Evolutionary conservation across 306 rosid species (phyloP).

Genomic region (Quercus gilva): DNA sequence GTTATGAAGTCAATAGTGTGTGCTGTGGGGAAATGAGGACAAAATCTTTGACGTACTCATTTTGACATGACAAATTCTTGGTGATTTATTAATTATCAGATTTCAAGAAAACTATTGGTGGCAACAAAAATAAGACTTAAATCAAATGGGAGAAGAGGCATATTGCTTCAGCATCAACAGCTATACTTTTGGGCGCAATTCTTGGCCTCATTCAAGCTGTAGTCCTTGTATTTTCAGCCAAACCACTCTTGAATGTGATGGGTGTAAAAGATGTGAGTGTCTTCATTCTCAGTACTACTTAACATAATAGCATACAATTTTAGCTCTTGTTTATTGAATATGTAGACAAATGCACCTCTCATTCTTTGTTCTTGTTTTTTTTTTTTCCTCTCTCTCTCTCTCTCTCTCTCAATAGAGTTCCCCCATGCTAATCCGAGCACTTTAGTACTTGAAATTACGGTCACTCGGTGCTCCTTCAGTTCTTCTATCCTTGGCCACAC

Average conservation of each 20-base stretch:
- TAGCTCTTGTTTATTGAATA: background rate
- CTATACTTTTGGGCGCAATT: slow-evolving; percentile 74
- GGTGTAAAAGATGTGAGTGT: slow-evolving; percentile 74
- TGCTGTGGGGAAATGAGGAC: no score
- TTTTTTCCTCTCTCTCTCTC: background rate
- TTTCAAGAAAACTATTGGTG: slow-evolving; percentile 18
- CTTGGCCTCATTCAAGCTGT: slow-evolving; percentile 82
- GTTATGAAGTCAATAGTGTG: background rate
- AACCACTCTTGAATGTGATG: slow-evolving; percentile 73
- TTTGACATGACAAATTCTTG: slow-evolving; percentile 2
- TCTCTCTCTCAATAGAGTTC: slow-evolving; percentile 47
- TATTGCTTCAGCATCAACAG: slow-evolving; percentile 92
- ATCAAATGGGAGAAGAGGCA: slow-evolving; percentile 42
- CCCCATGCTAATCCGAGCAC: slow-evolving; percentile 73
- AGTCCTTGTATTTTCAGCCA: slow-evolving; percentile 67
- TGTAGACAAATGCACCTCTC: background rate
- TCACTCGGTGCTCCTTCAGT: no score
- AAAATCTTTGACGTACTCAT: background rate
- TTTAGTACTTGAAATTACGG: background rate
- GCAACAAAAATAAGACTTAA: slow-evolving; percentile 28
- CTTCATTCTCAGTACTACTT: background rate
- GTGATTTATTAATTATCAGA: slow-evolving; percentile 27
- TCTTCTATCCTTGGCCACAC: no score
- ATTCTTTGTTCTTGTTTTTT: background rate
- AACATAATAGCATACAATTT: no score